phyloP scores from a whole-genome alignment of 805 yeast species.

The Metschnikowia sp. region DNA sequence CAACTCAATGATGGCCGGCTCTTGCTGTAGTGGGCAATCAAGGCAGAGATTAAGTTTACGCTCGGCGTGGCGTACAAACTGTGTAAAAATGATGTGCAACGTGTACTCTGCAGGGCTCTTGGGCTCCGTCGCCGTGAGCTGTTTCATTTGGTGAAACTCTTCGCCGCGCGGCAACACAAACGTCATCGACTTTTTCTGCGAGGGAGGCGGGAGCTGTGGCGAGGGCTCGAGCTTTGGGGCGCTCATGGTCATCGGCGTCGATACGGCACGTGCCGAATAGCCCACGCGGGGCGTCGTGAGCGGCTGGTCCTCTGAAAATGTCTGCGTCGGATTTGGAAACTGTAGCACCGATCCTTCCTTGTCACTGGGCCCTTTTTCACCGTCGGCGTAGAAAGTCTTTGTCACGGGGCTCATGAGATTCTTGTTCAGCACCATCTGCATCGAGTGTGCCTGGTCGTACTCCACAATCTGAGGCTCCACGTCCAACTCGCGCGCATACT shows the following conservation, averaged over 20 bases:
- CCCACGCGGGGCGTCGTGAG: constrained; percentile 2
- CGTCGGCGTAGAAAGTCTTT: not conserved
- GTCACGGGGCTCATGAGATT: constrained; percentile 2
- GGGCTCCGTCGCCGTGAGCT: constrained; percentile 48
- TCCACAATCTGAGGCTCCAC: constrained; percentile 14
- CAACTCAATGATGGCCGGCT: constrained; percentile 70
- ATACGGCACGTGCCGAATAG: constrained; percentile 3
- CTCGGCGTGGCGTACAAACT: constrained; percentile 92
- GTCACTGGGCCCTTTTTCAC: not conserved
- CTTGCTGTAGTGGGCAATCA: constrained; percentile 59
- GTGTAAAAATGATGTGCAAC: constrained; percentile 88
- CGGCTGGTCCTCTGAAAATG: constrained; percentile 13
- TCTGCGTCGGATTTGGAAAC: constrained; percentile 17
- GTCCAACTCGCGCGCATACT: constrained; percentile 15
- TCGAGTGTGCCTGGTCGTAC: constrained; percentile 6
- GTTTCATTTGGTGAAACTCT: constrained; percentile 31
- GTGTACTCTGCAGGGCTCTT: constrained; percentile 87
- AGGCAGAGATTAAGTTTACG: constrained; percentile 74
- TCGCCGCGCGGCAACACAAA: constrained; percentile 32
- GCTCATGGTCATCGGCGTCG: constrained; percentile 6
- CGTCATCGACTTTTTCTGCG: constrained; percentile 23
- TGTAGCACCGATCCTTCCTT: not conserved
- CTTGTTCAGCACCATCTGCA: constrained; percentile 9
- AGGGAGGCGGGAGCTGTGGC: constrained; percentile 38
- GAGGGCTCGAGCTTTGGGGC: constrained; percentile 24